Base-by-base conservation (phyloP, 805 yeast species). In the Pichia ethanolica region DNA sequence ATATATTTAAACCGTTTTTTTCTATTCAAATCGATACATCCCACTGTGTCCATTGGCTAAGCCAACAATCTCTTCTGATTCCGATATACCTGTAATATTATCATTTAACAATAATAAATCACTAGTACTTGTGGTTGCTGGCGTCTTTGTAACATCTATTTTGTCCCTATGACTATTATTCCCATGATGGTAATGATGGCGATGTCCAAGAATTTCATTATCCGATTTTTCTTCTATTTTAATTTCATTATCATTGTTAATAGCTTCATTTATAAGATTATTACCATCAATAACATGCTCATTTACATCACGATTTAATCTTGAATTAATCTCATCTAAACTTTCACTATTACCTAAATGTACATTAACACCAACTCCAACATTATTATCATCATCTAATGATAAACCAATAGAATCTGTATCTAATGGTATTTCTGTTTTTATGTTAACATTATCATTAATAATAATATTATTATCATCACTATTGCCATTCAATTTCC, bases 51-150 rank as follows among this genome's bases (percentile, higher is more conserved):
- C 69, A 43, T 64, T 65, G 8, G 68, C 56, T 51, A 65, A 53
- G 7, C 66, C 60, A n/a, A 65, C 69, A 46, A 65, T 56, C 44
- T 65, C 69, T 45, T 65, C 69, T 11, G 61, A 56, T 49, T 65
- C 69, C 2, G 64, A 57, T 9, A 63, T 66, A 4, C 58, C 65
- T 4, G 61, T 55, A 13, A 63, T 63, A 46, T 65, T 65, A 37
- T 65, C 68, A 47, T 61, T 63, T 44, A 65, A 44, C 25, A 65
- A 45, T 5, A 63, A 53, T 20, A 65, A 50, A 11, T 65, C 63
- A 1, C 65, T 61, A 39, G 63, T 64, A 36, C 59, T 62, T 1
- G 66, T 63, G 13, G 61, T 61, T 7, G 66, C 65, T 14, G 59
- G 58, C 20, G 61, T 60, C 51, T 36, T 55, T 44, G 37, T 44